A percentile compares a stretch with the other conserved stretches of the same genome.
Conservation (phyloP, 768 basidiomycete species). For the Amanita thiersii region DNA sequence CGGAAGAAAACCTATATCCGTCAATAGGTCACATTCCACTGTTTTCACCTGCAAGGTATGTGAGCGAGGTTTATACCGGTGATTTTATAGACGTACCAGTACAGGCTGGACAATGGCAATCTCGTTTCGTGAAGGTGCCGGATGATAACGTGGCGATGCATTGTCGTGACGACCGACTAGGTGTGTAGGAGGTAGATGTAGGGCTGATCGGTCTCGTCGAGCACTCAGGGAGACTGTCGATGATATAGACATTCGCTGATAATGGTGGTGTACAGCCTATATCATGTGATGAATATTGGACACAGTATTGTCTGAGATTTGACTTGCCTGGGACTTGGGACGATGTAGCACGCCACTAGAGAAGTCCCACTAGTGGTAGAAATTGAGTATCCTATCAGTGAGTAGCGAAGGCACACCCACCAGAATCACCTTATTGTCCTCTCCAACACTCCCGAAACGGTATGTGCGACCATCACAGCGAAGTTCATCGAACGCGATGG, state of each 20-base stretch:
- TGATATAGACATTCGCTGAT: constrained; percentile 71
- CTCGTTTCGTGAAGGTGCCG: constrained; percentile 86
- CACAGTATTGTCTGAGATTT: background rate
- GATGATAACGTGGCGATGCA: constrained; percentile 58
- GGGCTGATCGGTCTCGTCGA: constrained; percentile 53
- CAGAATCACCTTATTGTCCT: constrained; percentile 91
- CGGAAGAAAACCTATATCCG: constrained; percentile 69
- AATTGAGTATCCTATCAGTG: constrained; percentile 10
- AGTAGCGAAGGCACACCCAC: constrained; percentile 31
- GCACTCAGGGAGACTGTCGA: constrained; percentile 70
- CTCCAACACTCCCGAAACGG: constrained; percentile 92
- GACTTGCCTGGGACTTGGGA: constrained; percentile 60
- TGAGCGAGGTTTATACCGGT: background rate
- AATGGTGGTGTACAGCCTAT: constrained; percentile 40
- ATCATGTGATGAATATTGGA: constrained; percentile 1
- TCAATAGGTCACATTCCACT: constrained; percentile 73
- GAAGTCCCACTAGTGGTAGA: constrained; percentile 75
- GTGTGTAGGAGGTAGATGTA: constrained; percentile 40
- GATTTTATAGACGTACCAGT: constrained; percentile 43
- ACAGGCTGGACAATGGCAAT: constrained; percentile 89
- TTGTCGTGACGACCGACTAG: constrained; percentile 29
- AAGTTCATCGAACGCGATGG: constrained; percentile 84
- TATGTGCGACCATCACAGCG: constrained; percentile 87
- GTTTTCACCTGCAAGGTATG: constrained; percentile 56
- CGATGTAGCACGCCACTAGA: constrained; percentile 86